Percentiles rank a stretch among this genome's conserved stretches.
Evolutionary conservation across 2,329 filamentous ascomycete species (phyloP).

Genomic region (Colletotrichum sp.): DNA sequence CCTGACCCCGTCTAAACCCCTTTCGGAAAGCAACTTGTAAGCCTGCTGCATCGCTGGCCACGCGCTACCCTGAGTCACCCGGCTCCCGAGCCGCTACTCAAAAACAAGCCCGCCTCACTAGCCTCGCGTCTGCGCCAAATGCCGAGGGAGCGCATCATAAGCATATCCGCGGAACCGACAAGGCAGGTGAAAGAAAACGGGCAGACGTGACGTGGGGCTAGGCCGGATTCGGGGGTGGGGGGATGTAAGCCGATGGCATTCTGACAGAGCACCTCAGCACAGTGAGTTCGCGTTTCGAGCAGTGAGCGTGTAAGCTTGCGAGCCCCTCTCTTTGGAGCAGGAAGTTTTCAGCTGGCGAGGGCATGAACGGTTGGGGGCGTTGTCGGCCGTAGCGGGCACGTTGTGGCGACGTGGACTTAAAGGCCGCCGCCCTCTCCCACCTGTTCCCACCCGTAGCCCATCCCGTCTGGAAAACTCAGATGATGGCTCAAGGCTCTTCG

Average conservation of each 20-base stretch:
- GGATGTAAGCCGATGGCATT: neutral
- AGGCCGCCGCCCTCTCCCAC: neutral
- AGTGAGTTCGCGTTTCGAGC: neutral
- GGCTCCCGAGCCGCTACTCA: neutral
- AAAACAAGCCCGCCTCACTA: neutral
- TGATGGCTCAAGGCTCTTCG: neutral
- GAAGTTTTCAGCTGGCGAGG: neutral
- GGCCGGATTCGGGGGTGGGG: neutral
- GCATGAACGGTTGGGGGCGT: neutral
- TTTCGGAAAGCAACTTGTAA: neutral
- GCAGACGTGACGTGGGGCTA: neutral
- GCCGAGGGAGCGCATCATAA: neutral
- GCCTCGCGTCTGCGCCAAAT: neutral
- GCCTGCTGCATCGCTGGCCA: neutral
- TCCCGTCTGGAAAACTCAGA: neutral
- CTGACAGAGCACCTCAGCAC: neutral
- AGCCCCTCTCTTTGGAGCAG: neutral
- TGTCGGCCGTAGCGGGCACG: neutral
- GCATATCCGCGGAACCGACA: neutral
- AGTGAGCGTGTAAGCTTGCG: neutral
- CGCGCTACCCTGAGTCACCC: neutral
- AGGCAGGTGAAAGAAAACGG: neutral
- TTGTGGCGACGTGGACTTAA: neutral
- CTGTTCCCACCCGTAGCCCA: neutral
- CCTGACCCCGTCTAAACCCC: neutral